Percentiles rank a stretch among this genome's conserved stretches.
These are phyloP conservation scores for Rhizophagus clarus DNA, from an alignment of 192 early-diverging fungal genomes.

Conservation along the genomic window DNA sequence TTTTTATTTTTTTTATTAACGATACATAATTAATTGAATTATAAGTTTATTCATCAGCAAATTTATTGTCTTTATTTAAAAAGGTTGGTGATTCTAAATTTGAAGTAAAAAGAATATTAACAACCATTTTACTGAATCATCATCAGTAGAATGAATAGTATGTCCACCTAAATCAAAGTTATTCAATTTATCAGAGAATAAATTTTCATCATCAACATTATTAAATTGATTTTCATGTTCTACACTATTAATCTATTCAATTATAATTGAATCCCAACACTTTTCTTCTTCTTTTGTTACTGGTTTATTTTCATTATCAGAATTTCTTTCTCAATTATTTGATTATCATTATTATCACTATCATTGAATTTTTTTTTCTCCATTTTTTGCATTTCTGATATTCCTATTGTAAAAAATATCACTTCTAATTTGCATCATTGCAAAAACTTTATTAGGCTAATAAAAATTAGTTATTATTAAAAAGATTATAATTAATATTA, in stretches of 20 bases:
- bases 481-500: not conserved
- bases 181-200: not conserved
- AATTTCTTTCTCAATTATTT: not conserved
- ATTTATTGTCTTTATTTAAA: not conserved
- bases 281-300: not conserved
- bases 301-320: not conserved
- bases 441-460: slow-evolving; percentile 14
- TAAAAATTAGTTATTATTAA: no score
- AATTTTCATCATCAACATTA: not conserved
- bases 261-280: not conserved
- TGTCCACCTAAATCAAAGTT: not conserved
- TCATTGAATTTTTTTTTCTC: not conserved
- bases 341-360: not conserved
- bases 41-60: not conserved
- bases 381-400: not conserved
- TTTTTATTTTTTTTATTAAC: no score
- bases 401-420: slow-evolving; percentile 8
- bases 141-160: not conserved
- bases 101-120: not conserved
- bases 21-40: no score
- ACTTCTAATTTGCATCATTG: slow-evolving; percentile 2
- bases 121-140: not conserved
- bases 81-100: not conserved
- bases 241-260: not conserved
- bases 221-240: not conserved